These are phyloP conservation scores for Lentinula novae-zelandiae DNA, from an alignment of 1,284 basidiomycete species.

Conservation along the genomic window DNA sequence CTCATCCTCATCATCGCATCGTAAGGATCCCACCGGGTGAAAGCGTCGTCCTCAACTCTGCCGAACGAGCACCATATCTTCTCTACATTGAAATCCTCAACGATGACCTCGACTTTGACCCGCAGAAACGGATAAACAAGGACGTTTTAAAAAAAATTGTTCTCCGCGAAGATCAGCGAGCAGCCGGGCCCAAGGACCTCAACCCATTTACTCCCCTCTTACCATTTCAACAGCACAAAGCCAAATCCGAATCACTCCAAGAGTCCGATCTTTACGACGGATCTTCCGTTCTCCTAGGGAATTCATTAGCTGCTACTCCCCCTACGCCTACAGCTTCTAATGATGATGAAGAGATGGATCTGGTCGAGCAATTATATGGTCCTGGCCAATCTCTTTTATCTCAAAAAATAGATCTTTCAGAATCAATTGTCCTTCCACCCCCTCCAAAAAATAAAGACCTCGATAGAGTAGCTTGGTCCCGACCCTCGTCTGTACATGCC, in stretches of 20 bases:
- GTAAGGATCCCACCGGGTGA: conserved; percentile 98
- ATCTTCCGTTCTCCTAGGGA: conserved; percentile 16
- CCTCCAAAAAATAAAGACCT: conserved; percentile 88
- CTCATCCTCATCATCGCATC: conserved; percentile 87
- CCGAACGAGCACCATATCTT: conserved; percentile 93
- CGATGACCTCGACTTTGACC: conserved; percentile 94
- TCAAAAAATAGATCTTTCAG: conserved; percentile 70
- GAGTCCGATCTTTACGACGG: conserved; percentile 21
- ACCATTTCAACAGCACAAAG: conserved; percentile 16
- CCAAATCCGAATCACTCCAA: conserved; percentile 19
- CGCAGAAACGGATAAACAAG: conserved; percentile 78
- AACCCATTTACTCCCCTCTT: conserved; percentile 36
- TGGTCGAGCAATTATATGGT: conserved; percentile 92
- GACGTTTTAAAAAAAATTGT: conserved; percentile 85
- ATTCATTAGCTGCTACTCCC: conserved; percentile 22
- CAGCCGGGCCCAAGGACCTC: conserved; percentile 52
- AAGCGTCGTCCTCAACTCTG: conserved; percentile 97
- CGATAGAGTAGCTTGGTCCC: conserved; percentile 82
- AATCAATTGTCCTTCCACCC: conserved; percentile 74
- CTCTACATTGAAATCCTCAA: conserved; percentile 91
- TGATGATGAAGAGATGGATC: conserved; percentile 86
- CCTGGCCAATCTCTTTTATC: conserved; percentile 68
- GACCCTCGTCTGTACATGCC: conserved; percentile 50
- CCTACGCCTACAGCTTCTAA: conserved; percentile 23
- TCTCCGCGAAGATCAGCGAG: conserved; percentile 61